A percentile compares a stretch with the other conserved stretches of the same genome.
Conservation (phyloP, 345 rosid genomes). For the Acer negundo region DNA sequence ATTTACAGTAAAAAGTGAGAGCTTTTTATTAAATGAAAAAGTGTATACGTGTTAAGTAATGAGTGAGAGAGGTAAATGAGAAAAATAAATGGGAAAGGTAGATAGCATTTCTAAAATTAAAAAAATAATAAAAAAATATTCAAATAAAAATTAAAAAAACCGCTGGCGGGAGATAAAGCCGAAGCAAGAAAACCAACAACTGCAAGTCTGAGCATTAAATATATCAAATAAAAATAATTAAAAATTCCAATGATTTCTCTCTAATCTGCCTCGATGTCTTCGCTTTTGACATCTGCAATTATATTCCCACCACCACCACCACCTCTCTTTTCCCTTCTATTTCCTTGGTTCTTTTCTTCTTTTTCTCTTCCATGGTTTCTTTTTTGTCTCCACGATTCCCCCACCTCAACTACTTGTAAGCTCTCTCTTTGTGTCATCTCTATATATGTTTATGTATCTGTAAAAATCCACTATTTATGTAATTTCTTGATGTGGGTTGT, state of each 20-base stretch:
- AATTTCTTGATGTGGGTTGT: background rate
- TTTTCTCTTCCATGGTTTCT: conserved; percentile 43
- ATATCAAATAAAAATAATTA: background rate
- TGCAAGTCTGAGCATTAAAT: background rate
- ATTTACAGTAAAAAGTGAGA: too few species aligned
- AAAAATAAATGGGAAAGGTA: too few species aligned
- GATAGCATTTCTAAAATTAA: too few species aligned
- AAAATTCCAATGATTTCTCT: background rate
- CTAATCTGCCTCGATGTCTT: conserved; percentile 19
- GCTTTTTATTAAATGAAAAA: too few species aligned
- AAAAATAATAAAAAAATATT: too few species aligned
- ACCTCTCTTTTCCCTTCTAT: background rate
- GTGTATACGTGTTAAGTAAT: too few species aligned
- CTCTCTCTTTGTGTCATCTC: conserved; percentile 4
- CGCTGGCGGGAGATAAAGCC: conserved; percentile 43
- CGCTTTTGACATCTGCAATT: background rate
- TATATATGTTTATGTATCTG: background rate
- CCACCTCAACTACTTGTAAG: conserved; percentile 38
- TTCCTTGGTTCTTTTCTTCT: background rate
- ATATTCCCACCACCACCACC: background rate
- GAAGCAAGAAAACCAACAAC: conserved; percentile 4
- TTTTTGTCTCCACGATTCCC: conserved; percentile 33
- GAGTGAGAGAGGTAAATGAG: too few species aligned
- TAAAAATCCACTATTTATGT: background rate
- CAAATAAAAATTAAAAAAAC: background rate